phyloP scores from a whole-genome alignment of 805 yeast genomes.

The Kuraishia molischiana region DNA sequence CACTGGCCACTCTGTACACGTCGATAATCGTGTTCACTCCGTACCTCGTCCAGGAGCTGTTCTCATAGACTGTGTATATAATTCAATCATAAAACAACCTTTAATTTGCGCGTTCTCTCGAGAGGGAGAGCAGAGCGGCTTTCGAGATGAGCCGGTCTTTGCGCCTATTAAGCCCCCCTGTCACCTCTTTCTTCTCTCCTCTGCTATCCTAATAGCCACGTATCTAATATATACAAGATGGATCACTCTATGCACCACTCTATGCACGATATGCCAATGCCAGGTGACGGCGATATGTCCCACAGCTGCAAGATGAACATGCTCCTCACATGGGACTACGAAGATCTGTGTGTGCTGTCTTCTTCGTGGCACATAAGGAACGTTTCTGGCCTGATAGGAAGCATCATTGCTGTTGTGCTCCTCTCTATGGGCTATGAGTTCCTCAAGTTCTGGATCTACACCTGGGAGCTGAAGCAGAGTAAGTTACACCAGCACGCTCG shows the following conservation, averaged over 20 bases:
- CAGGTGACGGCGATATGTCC: neutral
- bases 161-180: no score
- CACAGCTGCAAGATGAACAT: slow-evolving; percentile 26
- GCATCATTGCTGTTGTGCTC: slow-evolving; percentile 20
- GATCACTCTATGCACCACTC: slow-evolving; percentile 3
- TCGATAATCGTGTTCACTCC: slow-evolving; percentile 80
- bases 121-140: no score
- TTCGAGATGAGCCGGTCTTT: no score
- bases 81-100: no score
- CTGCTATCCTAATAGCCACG: no score
- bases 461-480: slow-evolving; percentile 10
- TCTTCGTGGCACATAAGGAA: slow-evolving; percentile 29
- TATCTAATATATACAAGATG: no score
- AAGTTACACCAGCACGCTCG: neutral
- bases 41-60: slow-evolving; percentile 31
- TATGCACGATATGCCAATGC: slow-evolving; percentile 2
- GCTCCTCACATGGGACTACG: slow-evolving; percentile 33
- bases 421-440: slow-evolving; percentile 27
- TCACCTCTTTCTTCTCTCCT: no score
- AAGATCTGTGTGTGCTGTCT: slow-evolving; percentile 31
- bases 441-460: slow-evolving; percentile 15
- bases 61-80: no score
- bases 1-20: slow-evolving; percentile 56
- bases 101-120: no score
- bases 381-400: slow-evolving; percentile 19